phyloP scores from a whole-genome alignment of 1,139 yeast genomes.

The Saccharomyces pastorianus region DNA sequence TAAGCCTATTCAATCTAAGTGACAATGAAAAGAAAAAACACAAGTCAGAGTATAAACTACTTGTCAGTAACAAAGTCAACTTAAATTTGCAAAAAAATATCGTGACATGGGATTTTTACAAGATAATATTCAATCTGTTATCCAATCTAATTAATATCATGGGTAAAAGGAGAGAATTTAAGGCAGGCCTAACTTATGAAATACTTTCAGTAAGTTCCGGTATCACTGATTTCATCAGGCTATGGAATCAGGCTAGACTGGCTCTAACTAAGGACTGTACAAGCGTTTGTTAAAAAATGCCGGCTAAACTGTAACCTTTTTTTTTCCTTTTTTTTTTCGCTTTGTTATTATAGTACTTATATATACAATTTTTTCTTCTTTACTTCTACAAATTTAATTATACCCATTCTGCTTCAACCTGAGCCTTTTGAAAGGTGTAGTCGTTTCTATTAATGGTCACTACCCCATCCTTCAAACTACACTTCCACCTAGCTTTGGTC shows the following conservation, averaged over 20 bases:
- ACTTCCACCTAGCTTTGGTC: slow-evolving; percentile 96
- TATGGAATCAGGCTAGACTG: slow-evolving; percentile 28
- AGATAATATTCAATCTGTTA: not conserved
- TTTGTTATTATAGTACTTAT: slow-evolving; percentile 1
- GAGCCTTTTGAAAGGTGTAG: slow-evolving; percentile 86
- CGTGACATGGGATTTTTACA: not conserved
- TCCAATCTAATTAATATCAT: not conserved
- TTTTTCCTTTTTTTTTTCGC: not conserved
- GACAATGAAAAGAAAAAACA: not conserved
- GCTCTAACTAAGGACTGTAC: not conserved
- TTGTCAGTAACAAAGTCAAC: not conserved
- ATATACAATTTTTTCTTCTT: not conserved
- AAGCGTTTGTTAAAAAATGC: not conserved
- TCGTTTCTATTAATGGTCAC: slow-evolving; percentile 90
- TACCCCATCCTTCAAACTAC: slow-evolving; percentile 87
- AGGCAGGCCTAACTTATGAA: slow-evolving; percentile 18
- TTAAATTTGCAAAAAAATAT: not conserved
- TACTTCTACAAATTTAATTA: slow-evolving; percentile 4
- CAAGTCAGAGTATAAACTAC: not conserved
- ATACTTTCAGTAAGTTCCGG: slow-evolving; percentile 35
- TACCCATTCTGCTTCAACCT: slow-evolving; percentile 91
- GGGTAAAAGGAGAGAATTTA: not conserved
- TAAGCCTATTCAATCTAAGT: not conserved
- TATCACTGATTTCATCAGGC: slow-evolving; percentile 34
- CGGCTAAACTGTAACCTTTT: not conserved